Evolutionary conservation across 2,329 filamentous ascomycete species (phyloP).

Genomic region (Trichoderma guizhouense): DNA sequence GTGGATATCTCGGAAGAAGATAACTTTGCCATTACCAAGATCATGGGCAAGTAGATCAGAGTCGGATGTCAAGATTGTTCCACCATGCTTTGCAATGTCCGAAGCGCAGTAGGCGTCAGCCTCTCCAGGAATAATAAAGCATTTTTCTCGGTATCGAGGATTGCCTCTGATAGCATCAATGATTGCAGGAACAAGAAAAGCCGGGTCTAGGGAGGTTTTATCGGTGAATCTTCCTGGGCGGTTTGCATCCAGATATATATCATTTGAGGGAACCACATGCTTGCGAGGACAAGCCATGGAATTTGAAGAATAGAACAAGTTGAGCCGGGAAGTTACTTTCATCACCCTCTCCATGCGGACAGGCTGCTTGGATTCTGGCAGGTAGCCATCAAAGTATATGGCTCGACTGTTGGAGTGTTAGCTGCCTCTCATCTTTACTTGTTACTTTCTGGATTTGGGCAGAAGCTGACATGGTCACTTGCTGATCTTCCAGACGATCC

Average conservation of each 20-base stretch:
- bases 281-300: conserved; percentile 26
- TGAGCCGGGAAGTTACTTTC: conserved; percentile 54
- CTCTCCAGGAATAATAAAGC: conserved; percentile 71
- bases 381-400: conserved; percentile 82
- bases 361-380: conserved; percentile 64
- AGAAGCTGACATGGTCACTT: conserved; percentile 58
- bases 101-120: conserved; percentile 78
- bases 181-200: conserved; percentile 76
- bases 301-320: conserved; percentile 40
- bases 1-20: conserved; percentile 66
- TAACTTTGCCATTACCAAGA: conserved; percentile 61
- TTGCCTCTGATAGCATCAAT: conserved; percentile 63
- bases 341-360: conserved; percentile 61
- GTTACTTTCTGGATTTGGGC: not conserved
- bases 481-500: conserved; percentile 50
- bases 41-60: conserved; percentile 80
- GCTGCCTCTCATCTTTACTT: not conserved
- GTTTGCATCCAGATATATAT: conserved; percentile 26
- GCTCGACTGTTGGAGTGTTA: conserved; percentile 38
- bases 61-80: conserved; percentile 72
- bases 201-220: conserved; percentile 45
- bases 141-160: conserved; percentile 39
- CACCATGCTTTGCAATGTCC: conserved; percentile 52
- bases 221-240: conserved; percentile 22
- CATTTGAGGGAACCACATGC: conserved; percentile 21